Evolutionary conservation across 73 alveolate species (phyloP), one percentile per base, ranked within the genome.

Genomic region (Paramecium biaurelia): DNA sequence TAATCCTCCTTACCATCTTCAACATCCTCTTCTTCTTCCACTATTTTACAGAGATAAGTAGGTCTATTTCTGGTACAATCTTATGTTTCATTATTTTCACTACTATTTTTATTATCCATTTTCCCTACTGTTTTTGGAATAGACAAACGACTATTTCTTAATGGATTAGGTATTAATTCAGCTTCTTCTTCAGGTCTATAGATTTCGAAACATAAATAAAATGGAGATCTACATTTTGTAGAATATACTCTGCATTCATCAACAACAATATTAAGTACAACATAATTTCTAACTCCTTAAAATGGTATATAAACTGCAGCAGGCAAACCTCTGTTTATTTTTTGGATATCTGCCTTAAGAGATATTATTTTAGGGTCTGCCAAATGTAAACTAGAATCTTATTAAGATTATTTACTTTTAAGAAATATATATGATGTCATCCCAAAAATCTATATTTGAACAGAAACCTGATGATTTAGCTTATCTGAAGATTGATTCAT

Each of bases 291-390:
- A 5, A 85, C 57, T 15, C 90, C 59, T 18, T 94, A 94, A 68
- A 96, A 96, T 7, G 98, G 98, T 18, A 96, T 68, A 85, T 94
- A 96, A 56, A 94, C 98, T 8, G 95, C 72, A 35, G 97, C 96
- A 5, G 98, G 98, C 1, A 96, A 93, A 23, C 53, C 15, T 42
- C 85, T 92, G 49, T 95, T 95, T 14, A 95, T 88, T 38, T 84
- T 53, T 37, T 87, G 68, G 24, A 95, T 86, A 70, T 89, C 96
- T 21, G 92, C 92, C 18, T 90, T 70, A 35, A 86, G 63, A 18
- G 93, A 72, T 38, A 86, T 37, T 42, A 57, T 47, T 67, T 86
- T 86, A 24, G 93, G 93, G n/a, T 86, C 89, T 11, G 93, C 93
- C 24, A 72, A 72, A 72, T 72, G 86, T 35, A 72, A 72, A 34